phyloP scores from a whole-genome alignment of 2,329 filamentous ascomycete genomes.

The Rutstroemia sp. region DNA sequence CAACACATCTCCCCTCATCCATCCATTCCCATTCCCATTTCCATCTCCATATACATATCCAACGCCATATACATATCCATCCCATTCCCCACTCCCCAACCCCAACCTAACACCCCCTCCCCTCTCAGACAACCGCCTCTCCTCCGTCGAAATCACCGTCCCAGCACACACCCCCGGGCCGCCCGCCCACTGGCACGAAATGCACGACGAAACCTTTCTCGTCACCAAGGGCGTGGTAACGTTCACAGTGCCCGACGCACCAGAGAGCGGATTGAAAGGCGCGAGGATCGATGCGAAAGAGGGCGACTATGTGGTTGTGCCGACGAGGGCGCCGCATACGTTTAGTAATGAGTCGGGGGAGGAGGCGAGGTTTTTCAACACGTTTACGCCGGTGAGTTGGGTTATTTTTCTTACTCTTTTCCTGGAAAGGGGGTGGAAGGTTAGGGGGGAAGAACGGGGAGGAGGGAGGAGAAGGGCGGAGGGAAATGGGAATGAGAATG shows the following conservation, averaged over 20 bases:
- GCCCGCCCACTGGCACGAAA: slow-evolving; percentile 5
- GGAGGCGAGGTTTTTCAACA: slow-evolving; percentile 4
- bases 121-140: background rate
- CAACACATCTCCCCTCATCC: background rate
- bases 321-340: slow-evolving; percentile 1
- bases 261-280: background rate
- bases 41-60: background rate
- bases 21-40: too few species aligned
- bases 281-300: background rate
- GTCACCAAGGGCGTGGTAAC: background rate
- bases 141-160: background rate
- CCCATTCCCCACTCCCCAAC: background rate
- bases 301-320: slow-evolving; percentile 7
- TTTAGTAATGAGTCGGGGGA: slow-evolving; percentile 4
- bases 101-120: background rate
- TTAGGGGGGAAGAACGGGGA: too few species aligned
- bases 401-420: background rate
- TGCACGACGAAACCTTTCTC: slow-evolving; percentile 5
- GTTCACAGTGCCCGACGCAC: background rate
- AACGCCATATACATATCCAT: background rate
- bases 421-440: background rate
- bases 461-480: too few species aligned
- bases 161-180: background rate
- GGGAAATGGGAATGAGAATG: background rate
- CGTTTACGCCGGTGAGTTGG: slow-evolving; percentile 2